Conservation (phyloP, 345 rosid species). For the Boechera retrofracta region DNA sequence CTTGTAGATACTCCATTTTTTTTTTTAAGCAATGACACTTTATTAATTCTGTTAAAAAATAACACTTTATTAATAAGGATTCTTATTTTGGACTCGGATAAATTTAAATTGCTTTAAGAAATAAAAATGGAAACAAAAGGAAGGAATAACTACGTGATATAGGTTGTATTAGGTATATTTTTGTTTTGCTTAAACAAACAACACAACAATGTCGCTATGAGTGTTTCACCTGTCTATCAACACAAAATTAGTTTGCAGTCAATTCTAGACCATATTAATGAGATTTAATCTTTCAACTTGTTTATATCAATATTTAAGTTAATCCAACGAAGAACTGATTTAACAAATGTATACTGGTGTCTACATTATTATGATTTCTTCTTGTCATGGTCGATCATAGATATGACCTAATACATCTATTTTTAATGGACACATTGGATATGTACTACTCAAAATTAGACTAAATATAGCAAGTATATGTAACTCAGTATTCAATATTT, state of each 20-base stretch:
- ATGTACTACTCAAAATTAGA: not conserved
- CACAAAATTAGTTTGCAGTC: constrained; percentile 4
- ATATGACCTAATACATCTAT: not conserved
- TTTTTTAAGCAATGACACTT: not conserved
- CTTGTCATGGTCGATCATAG: not conserved
- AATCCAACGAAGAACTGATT: not conserved
- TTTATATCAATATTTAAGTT: constrained; percentile 6
- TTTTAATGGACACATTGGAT: not conserved
- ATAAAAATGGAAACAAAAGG: not conserved
- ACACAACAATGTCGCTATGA: constrained; percentile 9
- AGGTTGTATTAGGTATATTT: not conserved
- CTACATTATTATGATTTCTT: not conserved
- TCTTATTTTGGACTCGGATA: not conserved
- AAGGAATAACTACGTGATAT: not conserved
- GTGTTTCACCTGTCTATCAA: constrained; percentile 14
- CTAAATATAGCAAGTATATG: not conserved
- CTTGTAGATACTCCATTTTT: not conserved
- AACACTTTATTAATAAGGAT: constrained; percentile 9
- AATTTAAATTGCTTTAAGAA: not conserved
- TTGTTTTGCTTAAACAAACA: constrained; percentile 1
- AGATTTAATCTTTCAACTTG: not conserved
- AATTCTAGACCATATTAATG: not conserved
- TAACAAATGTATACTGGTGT: not conserved
- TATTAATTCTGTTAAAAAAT: not conserved
- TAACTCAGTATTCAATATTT: not conserved